Evolutionary conservation across 2,329 filamentous ascomycete species (phyloP).

Genomic region (Fulvia fulva): DNA sequence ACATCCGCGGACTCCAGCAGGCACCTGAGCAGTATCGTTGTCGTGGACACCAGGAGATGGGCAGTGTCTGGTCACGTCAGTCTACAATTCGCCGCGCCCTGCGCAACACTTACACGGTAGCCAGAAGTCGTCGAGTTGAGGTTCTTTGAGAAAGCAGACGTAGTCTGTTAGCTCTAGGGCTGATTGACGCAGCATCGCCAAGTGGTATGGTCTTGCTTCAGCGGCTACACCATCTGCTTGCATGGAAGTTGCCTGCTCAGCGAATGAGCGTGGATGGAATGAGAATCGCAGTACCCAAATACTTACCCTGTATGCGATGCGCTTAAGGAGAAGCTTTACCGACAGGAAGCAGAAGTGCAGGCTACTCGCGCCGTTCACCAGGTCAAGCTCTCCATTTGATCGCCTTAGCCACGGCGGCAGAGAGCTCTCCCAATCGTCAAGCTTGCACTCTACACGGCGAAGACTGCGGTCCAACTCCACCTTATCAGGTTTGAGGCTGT

Average conservation of each 20-base stretch:
- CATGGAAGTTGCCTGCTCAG: too few species aligned
- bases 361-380: constrained; percentile 29
- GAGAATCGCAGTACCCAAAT: too few species aligned
- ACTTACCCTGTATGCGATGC: constrained; percentile 28
- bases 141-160: constrained; percentile 43
- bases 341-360: constrained; percentile 41
- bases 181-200: constrained; percentile 47
- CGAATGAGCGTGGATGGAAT: too few species aligned
- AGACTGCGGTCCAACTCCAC: constrained; percentile 29
- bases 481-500: constrained; percentile 33
- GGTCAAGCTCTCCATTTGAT: background rate
- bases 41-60: constrained; percentile 51
- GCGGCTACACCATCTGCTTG: constrained; percentile 24
- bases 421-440: constrained; percentile 34
- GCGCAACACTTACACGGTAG: too few species aligned
- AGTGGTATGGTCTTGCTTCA: constrained; percentile 24
- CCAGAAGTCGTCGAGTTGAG: constrained; percentile 53
- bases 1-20: constrained; percentile 49
- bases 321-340: constrained; percentile 37
- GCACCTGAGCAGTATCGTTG: constrained; percentile 51
- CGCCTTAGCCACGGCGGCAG: constrained; percentile 22
- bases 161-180: constrained; percentile 50
- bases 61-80: too few species aligned
- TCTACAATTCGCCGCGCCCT: too few species aligned
- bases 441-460: constrained; percentile 31